Conservation (phyloP, 2,329 filamentous ascomycete species). For the Aureobasidium uvarum region DNA sequence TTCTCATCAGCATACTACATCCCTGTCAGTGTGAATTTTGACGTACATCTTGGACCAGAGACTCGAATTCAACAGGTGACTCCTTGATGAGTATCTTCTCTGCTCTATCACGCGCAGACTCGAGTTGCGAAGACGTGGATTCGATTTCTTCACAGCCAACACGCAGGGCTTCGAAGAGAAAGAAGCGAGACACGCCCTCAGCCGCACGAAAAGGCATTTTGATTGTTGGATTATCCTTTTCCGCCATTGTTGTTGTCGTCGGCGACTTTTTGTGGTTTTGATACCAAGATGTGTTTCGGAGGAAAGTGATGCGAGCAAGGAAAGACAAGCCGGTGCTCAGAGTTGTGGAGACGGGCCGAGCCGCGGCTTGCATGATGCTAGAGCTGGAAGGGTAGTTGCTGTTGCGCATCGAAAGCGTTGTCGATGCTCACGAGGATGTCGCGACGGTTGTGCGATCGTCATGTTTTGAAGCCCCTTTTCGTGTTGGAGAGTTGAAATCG, state of each 20-base stretch:
- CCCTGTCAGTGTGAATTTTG: not conserved
- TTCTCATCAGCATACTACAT: not conserved
- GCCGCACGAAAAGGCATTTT: slow-evolving; percentile 11
- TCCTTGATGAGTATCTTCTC: slow-evolving; percentile 1
- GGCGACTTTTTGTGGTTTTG: not conserved
- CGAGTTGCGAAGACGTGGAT: not conserved
- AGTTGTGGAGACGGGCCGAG: slow-evolving; percentile 8
- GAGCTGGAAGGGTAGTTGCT: not conserved
- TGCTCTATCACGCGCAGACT: slow-evolving; percentile 8
- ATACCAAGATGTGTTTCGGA: not conserved
- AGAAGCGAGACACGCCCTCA: slow-evolving; percentile 17
- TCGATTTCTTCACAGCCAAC: not conserved
- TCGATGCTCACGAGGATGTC: slow-evolving; percentile 16
- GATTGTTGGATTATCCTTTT: not conserved
- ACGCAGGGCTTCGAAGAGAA: slow-evolving; percentile 22
- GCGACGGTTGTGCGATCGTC: not conserved
- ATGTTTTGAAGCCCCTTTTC: not conserved
- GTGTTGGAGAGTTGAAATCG: not conserved
- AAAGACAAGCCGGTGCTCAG: slow-evolving; percentile 1
- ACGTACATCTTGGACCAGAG: not conserved
- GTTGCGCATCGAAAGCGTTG: not conserved
- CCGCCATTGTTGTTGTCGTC: not conserved
- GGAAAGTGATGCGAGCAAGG: slow-evolving; percentile 13
- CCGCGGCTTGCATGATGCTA: not conserved
- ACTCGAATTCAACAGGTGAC: not conserved